A percentile compares a stretch with the other conserved stretches of the same genome.
These are phyloP conservation scores for Candida railenensis DNA, from an alignment of 805 yeast species.

Conservation along the genomic window DNA sequence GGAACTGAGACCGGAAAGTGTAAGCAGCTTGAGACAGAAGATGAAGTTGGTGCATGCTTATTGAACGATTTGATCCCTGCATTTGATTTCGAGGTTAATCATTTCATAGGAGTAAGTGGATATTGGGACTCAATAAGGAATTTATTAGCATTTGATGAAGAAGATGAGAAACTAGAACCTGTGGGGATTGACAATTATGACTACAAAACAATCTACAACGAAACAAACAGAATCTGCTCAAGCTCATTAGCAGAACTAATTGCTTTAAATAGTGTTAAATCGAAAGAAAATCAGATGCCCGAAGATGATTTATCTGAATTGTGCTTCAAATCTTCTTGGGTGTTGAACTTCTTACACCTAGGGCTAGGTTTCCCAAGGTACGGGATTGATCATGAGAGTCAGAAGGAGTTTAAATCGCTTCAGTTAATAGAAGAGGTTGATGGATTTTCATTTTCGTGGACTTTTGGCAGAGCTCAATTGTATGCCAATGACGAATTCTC, in stretches of 20 bases:
- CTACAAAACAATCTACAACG: constrained; percentile 40
- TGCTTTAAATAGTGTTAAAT: constrained; percentile 27
- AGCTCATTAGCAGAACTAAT: constrained; percentile 37
- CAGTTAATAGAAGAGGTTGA: constrained; percentile 43
- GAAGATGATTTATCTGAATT: constrained; percentile 49
- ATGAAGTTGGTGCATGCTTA: constrained; percentile 46
- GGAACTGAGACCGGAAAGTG: constrained; percentile 25
- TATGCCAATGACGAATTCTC: constrained; percentile 58
- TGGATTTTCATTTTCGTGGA: constrained; percentile 52
- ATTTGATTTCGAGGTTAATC: constrained; percentile 55
- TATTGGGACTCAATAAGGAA: constrained; percentile 63
- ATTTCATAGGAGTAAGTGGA: constrained; percentile 65
- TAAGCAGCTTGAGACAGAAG: constrained; percentile 27
- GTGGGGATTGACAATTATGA: constrained; percentile 37
- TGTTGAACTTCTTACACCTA: constrained; percentile 54
- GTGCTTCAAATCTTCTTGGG: constrained; percentile 64
- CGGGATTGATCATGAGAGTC: constrained; percentile 36
- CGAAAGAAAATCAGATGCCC: constrained; percentile 25
- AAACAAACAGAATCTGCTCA: constrained; percentile 49
- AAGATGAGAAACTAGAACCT: constrained; percentile 8
- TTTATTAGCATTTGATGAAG: constrained; percentile 34
- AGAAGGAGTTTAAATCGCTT: constrained; percentile 31
- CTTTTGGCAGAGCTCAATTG: constrained; percentile 58
- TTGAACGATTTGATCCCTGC: constrained; percentile 53
- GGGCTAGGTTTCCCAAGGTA: constrained; percentile 60